Evolutionary conservation across 495 filamentous ascomycete species (phyloP).

Genomic region (Tuber umbilicatum): DNA sequence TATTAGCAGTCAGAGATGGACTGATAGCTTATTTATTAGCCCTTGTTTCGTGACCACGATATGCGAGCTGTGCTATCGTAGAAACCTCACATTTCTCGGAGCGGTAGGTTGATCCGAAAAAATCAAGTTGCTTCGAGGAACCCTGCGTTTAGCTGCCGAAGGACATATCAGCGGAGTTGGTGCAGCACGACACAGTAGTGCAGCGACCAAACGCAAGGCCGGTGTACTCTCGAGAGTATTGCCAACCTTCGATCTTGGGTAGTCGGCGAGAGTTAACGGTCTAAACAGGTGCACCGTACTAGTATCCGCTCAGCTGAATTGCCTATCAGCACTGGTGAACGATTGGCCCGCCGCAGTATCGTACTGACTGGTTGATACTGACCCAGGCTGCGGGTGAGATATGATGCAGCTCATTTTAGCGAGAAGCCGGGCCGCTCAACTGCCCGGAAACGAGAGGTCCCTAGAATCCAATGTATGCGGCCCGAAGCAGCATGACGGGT

Average conservation of each 20-base stretch:
- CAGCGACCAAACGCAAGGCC: not conserved
- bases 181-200: not conserved
- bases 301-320: not conserved
- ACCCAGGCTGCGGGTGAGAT: not conserved
- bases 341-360: not conserved
- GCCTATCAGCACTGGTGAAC: not conserved
- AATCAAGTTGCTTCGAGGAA: not conserved
- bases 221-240: not conserved
- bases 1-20: not conserved
- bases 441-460: not conserved
- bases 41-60: not conserved
- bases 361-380: not conserved
- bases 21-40: not conserved
- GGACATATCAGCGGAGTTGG: not conserved
- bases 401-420: not conserved
- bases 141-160: not conserved
- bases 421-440: not conserved
- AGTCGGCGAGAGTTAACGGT: not conserved
- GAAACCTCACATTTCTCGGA: not conserved
- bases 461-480: not conserved
- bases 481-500: not conserved
- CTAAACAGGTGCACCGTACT: not conserved
- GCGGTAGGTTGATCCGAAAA: not conserved
- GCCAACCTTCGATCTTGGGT: not conserved
- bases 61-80: not conserved